Evolutionary conservation across 441 rosid species (phyloP).

Genomic region (Pelargonium cotyledonis): DNA sequence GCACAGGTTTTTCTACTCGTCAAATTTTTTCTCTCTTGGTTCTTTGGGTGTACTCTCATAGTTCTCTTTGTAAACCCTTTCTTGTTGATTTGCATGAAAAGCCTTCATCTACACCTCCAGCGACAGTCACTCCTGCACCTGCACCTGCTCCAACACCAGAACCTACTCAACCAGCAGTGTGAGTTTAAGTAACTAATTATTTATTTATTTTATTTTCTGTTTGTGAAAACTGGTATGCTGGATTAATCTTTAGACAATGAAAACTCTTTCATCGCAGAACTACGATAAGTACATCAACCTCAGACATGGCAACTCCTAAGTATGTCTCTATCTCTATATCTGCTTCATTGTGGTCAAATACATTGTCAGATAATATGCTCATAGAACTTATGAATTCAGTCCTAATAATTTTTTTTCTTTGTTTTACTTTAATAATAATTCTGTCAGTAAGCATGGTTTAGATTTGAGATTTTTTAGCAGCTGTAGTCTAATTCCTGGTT

Average conservation of each 20-base stretch:
- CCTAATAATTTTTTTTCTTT: not conserved
- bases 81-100: conserved; percentile 22
- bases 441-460: not conserved
- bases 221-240: not conserved
- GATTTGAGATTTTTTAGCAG: no score
- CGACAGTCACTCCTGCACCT: conserved; percentile 34
- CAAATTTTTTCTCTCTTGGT: conserved; percentile 7
- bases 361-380: conserved; percentile 2
- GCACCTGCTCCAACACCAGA: conserved; percentile 11
- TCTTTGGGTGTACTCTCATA: conserved; percentile 7
- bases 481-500: not conserved
- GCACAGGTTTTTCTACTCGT: conserved; percentile 41
- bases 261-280: conserved; percentile 26
- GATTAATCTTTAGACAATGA: not conserved
- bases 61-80: not conserved
- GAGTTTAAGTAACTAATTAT: conserved; percentile 20
- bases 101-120: conserved; percentile 49
- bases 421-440: not conserved
- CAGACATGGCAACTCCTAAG: conserved; percentile 34
- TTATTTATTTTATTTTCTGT: conserved; percentile 7
- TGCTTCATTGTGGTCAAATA: not conserved
- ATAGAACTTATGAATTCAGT: conserved; percentile 5
- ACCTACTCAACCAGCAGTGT: conserved; percentile 42
- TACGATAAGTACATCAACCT: conserved; percentile 29
- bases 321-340: conserved; percentile 26